phyloP scores from a whole-genome alignment of 768 basidiomycete species.

The Chalciporus pseudorubinellus region DNA sequence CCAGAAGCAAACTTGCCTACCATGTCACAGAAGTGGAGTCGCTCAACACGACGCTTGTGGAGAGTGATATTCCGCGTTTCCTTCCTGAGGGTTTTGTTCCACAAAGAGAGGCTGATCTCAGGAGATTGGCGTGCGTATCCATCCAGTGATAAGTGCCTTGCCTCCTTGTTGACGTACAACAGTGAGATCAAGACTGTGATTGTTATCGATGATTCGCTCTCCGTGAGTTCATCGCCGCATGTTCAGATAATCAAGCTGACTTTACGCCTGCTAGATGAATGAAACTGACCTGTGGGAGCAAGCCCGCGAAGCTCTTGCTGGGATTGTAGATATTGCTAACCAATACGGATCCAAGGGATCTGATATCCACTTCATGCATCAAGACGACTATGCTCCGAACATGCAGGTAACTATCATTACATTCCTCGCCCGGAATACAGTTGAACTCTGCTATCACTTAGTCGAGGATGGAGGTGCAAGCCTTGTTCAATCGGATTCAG shows the following conservation, averaged over 20 bases:
- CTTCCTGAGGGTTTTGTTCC: conserved; percentile 12
- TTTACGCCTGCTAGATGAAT: too few relatives aligned
- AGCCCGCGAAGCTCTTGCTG: too few relatives aligned
- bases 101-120: conserved; percentile 23
- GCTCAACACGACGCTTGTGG: conserved; percentile 28
- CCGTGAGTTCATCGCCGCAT: too few relatives aligned
- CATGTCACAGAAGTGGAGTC: conserved; percentile 13
- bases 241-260: too few relatives aligned
- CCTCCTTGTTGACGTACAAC: conserved; percentile 1
- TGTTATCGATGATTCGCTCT: conserved; percentile 41
- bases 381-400: conserved; percentile 27
- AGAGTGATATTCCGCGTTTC: conserved; percentile 28
- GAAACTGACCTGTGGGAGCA: too few relatives aligned
- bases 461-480: too few relatives aligned
- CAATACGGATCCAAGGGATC: too few relatives aligned
- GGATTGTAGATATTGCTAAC: too few relatives aligned
- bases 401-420: too few relatives aligned
- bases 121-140: conserved; percentile 28
- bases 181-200: conserved; percentile 43
- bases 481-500: too few relatives aligned
- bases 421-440: too few relatives aligned
- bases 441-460: too few relatives aligned
- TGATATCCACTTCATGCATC: conserved; percentile 45
- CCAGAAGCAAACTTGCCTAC: not conserved
- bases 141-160: not conserved